These are phyloP conservation scores for Penicillium canariense DNA, from an alignment of 495 filamentous ascomycete species.

Conservation along the genomic window DNA sequence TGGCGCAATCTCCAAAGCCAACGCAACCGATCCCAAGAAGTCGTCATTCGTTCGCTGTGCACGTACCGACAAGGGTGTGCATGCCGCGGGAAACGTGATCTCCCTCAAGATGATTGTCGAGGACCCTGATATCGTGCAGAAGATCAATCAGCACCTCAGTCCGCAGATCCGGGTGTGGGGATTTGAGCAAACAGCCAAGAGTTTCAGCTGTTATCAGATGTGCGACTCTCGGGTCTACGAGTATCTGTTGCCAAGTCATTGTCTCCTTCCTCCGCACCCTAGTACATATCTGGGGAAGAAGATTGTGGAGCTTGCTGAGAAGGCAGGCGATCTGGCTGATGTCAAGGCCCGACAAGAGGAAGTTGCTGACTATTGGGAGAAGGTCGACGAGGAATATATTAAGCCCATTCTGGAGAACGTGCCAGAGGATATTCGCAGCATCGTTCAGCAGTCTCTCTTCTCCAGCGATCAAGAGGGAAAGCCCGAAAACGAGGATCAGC, in stretches of 20 bases:
- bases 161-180: constrained; percentile 94
- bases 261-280: constrained; percentile 88
- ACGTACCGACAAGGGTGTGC: constrained; percentile 95
- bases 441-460: constrained; percentile 42
- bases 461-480: constrained; percentile 26
- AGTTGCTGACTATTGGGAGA: constrained; percentile 74
- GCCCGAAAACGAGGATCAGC: constrained; percentile 12
- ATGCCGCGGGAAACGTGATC: constrained; percentile 94
- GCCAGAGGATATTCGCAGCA: constrained; percentile 44
- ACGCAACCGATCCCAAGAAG: constrained; percentile 94
- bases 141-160: constrained; percentile 82
- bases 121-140: constrained; percentile 79
- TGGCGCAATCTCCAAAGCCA: constrained; percentile 92
- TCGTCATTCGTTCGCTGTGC: constrained; percentile 92
- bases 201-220: constrained; percentile 87
- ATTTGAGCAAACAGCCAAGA: constrained; percentile 74
- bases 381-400: constrained; percentile 71
- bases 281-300: constrained; percentile 78
- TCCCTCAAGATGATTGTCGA: constrained; percentile 95
- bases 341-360: constrained; percentile 70
- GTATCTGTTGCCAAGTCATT: constrained; percentile 89
- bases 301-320: constrained; percentile 66
- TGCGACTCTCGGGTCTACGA: constrained; percentile 96
- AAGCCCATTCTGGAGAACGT: constrained; percentile 65
- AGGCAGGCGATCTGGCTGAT: constrained; percentile 65